Evolutionary conservation across 225 moss, liverwort and hornwort genomes (phyloP), one percentile per base, ranked within the genome.

Genomic region (Physcomitrium patens): DNA sequence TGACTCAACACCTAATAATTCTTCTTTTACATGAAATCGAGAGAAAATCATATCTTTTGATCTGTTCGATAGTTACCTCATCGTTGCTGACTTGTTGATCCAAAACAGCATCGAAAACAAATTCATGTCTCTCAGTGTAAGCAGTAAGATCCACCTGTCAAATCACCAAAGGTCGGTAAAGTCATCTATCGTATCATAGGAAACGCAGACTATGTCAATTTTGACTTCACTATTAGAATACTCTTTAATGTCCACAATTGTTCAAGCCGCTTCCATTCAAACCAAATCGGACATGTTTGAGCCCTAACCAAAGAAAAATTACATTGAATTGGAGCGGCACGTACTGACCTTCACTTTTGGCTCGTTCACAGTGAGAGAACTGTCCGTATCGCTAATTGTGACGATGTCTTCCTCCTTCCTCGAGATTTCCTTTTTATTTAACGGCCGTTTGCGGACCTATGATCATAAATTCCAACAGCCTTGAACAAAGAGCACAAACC

Each of bases 71-170:
- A 44, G 52, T 86, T 81, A 95, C 97, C 84, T 99, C 93, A 81
- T 95, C 95, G 72, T 99, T 99, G 86, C 94, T 94, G 78, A 99
- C 97, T 84, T 93, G 89, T 68, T 99, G 95, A 86, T 99, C 90
- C 45, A 99, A 85, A 82, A 99, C 97, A 19, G 97, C 97, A 83
- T 99, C 97, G 65, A 99, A 99, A 61, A 93, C 93, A 72, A 99
- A 99, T 63, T 99, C 97, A 66, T 99, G 97, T 67, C 84, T 94
- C 75, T 99, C 97, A 72, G 95, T 95, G 74, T 99, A 99, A 37
- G 97, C 97, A 73, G 97, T 99, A 64, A 99, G 83, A 74, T 99
- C 97, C 89, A 99, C 97, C 97, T 99, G 88, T 63, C 52, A 64
- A 73, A 44, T 28, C n/a, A 19, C 61, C 18, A 19, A 28, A 18